These are phyloP conservation scores for Grigorovia transvaalensis DNA, from an alignment of 805 yeast genomes.

Conservation along the genomic window DNA sequence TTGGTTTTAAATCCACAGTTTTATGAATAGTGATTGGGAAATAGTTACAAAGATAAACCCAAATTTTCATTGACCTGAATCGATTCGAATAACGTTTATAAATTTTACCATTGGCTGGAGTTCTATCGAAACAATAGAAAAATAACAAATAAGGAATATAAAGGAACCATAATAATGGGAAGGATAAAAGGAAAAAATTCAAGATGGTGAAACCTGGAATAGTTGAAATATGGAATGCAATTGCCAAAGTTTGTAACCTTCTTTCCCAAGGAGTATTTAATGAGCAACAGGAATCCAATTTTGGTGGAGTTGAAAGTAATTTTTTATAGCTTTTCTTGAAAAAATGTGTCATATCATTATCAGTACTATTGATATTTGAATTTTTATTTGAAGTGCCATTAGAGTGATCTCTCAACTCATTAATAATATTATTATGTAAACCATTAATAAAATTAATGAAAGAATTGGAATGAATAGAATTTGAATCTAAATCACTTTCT, in stretches of 20 bases:
- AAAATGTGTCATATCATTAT: not conserved
- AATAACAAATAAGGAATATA: conserved; percentile 56
- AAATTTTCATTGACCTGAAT: conserved; percentile 47
- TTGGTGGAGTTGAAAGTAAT: conserved; percentile 1
- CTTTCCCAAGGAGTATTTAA: conserved; percentile 41
- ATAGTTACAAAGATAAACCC: conserved; percentile 66
- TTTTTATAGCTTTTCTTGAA: not conserved
- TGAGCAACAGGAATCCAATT: conserved; percentile 36
- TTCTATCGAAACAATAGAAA: conserved; percentile 41
- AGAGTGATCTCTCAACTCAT: not conserved
- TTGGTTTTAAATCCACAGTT: conserved; percentile 61
- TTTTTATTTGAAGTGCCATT: not conserved
- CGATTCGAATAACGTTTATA: conserved; percentile 44
- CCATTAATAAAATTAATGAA: not conserved
- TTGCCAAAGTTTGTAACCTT: conserved; percentile 55
- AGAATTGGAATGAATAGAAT: not conserved
- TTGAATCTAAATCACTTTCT: not conserved
- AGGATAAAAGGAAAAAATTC: conserved; percentile 48
- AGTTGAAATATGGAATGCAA: conserved; percentile 64
- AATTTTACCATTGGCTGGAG: conserved; percentile 68
- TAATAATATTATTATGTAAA: not conserved
- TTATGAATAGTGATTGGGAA: conserved; percentile 71
- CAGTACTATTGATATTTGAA: not conserved
- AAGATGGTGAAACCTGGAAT: conserved; percentile 43
- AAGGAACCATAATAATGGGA: conserved; percentile 57